Conservation (phyloP, 306 rosid species). For the Lotus japonicus region DNA sequence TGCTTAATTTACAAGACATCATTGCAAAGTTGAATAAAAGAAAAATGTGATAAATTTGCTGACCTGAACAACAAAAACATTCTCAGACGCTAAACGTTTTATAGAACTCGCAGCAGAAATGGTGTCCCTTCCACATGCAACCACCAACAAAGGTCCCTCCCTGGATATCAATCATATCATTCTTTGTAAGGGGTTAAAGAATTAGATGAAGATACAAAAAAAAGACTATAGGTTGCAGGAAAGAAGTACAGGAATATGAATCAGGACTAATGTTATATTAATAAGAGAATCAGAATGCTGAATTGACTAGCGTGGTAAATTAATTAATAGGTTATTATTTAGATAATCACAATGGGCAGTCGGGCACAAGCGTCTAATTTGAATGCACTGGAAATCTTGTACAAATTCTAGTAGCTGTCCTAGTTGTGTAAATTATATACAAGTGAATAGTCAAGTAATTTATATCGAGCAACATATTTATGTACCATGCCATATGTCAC, state of each 20-base stretch:
- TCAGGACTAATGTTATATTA: neutral
- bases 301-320: neutral
- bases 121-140: constrained; percentile 91
- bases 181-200: neutral
- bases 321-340: constrained; percentile 3
- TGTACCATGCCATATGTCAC: neutral
- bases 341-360: neutral
- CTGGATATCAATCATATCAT: constrained; percentile 34
- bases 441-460: neutral
- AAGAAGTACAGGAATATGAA: neutral
- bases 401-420: neutral
- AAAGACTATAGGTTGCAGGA: neutral
- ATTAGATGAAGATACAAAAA: constrained; percentile 4
- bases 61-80: constrained; percentile 88
- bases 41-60: constrained; percentile 18
- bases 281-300: neutral
- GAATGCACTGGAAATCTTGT: constrained; percentile 11
- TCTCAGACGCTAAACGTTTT: constrained; percentile 64
- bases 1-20: constrained; percentile 9
- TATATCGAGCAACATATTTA: neutral
- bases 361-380: neutral
- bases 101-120: constrained; percentile 76
- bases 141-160: constrained; percentile 90
- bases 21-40: neutral
- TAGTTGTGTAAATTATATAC: neutral